phyloP scores from a whole-genome alignment of 768 basidiomycete genomes.

The Tricholoma furcatifolium region DNA sequence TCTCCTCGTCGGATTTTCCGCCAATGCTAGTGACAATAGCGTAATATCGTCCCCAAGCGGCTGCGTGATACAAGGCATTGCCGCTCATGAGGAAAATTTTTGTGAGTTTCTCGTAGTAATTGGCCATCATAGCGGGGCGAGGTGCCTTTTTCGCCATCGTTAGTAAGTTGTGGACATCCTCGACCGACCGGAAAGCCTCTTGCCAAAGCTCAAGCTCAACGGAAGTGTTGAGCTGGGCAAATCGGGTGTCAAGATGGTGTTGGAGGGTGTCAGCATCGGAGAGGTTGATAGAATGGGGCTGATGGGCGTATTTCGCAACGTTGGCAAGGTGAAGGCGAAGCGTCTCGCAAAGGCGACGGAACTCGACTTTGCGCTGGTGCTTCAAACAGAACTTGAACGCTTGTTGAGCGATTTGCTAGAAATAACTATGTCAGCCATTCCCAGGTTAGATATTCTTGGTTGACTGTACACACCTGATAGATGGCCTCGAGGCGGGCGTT shows the following conservation, averaged over 20 bases:
- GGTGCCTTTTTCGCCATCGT: conserved; percentile 92
- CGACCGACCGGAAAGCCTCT: conserved; percentile 96
- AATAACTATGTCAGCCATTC: background rate
- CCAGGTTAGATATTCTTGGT: background rate
- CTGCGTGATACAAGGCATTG: conserved; percentile 93
- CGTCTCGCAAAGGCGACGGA: conserved; percentile 94
- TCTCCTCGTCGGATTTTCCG: conserved; percentile 74
- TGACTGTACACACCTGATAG: conserved; percentile 75
- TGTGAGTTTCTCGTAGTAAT: conserved; percentile 97
- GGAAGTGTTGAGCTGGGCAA: conserved; percentile 93
- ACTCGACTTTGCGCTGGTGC: conserved; percentile 94
- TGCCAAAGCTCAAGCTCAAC: conserved; percentile 99
- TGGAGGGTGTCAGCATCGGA: conserved; percentile 93
- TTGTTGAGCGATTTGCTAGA: conserved; percentile 90
- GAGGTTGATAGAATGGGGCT: conserved; percentile 92
- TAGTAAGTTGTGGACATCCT: conserved; percentile 95
- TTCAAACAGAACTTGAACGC: conserved; percentile 96
- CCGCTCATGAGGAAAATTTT: conserved; percentile 96
- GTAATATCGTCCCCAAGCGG: conserved; percentile 90
- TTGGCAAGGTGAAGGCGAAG: conserved; percentile 93
- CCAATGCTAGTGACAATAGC: conserved; percentile 69
- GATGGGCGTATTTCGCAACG: conserved; percentile 93
- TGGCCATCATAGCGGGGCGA: conserved; percentile 95
- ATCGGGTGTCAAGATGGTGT: conserved; percentile 94
- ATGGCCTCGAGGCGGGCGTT: conserved; percentile 90